These are phyloP conservation scores for Phytophthora citricola DNA, from an alignment of 352 stramenopile genomes.

Conservation along the genomic window DNA sequence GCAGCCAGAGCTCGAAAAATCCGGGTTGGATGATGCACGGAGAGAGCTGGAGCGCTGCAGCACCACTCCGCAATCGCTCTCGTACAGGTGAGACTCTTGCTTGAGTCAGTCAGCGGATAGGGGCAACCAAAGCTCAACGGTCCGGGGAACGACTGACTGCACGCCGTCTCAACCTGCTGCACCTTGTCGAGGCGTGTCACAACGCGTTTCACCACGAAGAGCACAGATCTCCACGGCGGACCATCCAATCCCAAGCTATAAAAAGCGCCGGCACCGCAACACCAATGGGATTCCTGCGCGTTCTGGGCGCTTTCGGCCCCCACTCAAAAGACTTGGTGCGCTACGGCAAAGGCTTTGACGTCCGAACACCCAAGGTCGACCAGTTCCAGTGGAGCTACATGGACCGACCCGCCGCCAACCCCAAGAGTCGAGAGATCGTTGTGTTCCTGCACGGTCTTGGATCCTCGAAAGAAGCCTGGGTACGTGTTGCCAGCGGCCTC, in stretches of 20 bases:
- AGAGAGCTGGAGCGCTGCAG: conserved; percentile 18
- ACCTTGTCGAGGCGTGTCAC: conserved; percentile 17
- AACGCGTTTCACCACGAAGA: conserved; percentile 27
- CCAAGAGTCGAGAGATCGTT: conserved; percentile 49
- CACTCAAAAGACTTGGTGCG: conserved; percentile 46
- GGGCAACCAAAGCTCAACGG: conserved; percentile 14
- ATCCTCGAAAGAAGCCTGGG: conserved; percentile 71
- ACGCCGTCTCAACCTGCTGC: conserved; percentile 22
- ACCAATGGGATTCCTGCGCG: conserved; percentile 28
- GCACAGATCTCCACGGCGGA: conserved; percentile 15
- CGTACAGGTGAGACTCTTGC: background rate
- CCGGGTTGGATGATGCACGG: conserved; percentile 31
- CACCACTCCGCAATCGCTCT: conserved; percentile 29
- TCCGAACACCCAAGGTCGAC: conserved; percentile 41
- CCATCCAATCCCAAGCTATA: conserved; percentile 2
- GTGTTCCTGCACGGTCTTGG: conserved; percentile 76
- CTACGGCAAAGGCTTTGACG: conserved; percentile 54
- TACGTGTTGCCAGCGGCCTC: conserved; percentile 48
- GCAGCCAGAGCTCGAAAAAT: conserved; percentile 30
- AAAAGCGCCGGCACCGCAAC: background rate
- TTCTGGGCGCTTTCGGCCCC: conserved; percentile 27
- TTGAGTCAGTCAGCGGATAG: background rate
- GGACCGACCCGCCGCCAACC: conserved; percentile 34
- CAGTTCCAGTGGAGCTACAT: conserved; percentile 79
- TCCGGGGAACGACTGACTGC: conserved; percentile 20